These are phyloP conservation scores for Starmerella kuoi DNA, from an alignment of 805 yeast genomes.

Conservation along the genomic window DNA sequence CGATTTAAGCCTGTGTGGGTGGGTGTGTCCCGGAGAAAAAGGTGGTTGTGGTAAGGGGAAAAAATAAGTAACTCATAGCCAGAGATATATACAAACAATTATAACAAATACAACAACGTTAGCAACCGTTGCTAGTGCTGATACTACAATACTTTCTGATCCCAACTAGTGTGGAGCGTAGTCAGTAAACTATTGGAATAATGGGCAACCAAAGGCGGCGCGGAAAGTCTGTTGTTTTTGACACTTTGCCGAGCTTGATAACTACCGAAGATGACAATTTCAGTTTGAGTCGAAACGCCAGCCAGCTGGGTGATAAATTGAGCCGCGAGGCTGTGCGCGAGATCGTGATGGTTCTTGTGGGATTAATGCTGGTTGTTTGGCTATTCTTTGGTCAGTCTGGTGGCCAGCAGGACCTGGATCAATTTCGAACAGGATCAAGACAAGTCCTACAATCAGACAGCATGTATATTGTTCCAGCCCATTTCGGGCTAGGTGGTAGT, in stretches of 20 bases:
- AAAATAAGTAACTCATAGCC: too few species aligned
- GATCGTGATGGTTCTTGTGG: constrained; percentile 21
- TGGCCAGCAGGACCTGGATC: neutral
- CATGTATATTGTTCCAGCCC: constrained; percentile 23
- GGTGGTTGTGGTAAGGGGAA: too few species aligned
- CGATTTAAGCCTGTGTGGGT: too few species aligned
- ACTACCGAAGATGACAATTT: constrained; percentile 18
- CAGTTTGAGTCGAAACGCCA: constrained; percentile 6
- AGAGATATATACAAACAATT: too few species aligned
- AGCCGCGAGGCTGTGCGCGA: constrained; percentile 22
- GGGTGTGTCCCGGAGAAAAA: too few species aligned
- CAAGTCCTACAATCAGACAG: constrained; percentile 12
- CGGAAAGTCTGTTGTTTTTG: constrained; percentile 21
- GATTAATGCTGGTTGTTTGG: constrained; percentile 23
- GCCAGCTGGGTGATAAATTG: constrained; percentile 10
- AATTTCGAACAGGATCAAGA: constrained; percentile 6
- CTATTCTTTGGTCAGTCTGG: constrained; percentile 20
- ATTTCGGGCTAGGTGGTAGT: constrained; percentile 12
- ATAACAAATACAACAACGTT: too few species aligned
- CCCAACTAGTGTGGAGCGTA: too few species aligned
- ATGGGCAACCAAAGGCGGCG: constrained; percentile 20
- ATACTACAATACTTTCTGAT: too few species aligned
- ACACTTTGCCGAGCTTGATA: constrained; percentile 21
- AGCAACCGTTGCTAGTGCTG: too few species aligned
- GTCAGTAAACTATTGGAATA: too few species aligned